Evolutionary conservation across 345 rosid genomes (phyloP), one percentile per base, ranked within the genome.

Genomic region (Populus davidiana): DNA sequence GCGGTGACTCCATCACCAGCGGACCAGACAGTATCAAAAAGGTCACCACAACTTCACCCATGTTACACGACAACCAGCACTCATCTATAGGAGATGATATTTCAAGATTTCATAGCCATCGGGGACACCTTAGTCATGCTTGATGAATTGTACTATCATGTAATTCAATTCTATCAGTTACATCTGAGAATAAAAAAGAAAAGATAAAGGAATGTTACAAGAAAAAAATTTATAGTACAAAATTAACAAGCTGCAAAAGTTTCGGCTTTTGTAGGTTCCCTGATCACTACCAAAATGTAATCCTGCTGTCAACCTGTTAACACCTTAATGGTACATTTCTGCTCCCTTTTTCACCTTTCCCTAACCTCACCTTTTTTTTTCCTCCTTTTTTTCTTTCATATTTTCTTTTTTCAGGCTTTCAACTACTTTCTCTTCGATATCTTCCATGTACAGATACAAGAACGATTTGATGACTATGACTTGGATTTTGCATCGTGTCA

Each of bases 381-480:
- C 44, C 25, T 2, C 3, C 11, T 6, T 18, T 31, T 23, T 6
- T 44, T 21, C 38, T 18, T 74, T 18, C 47, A 68, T 50, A 66
- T 72, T 44, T 35, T 33, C 13, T 8, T 52, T 80, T 82, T 71
- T 78, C 74, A 74, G 78, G 75, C 72, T 80, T 25, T 84, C 65
- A 76, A 66, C 88, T 85, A 80, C 84, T 70, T 75, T 80, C 75
- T 74, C 87, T 79, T 88, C 89, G 78, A 81, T 81, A 81, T 86
- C 77, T 81, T 88, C 81, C 86, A 82, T 88, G 69, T 88, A 90
- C 85, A 88, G 86, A 82, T 86, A 88, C 89, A 85, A 89, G 84
- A 89, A 88, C 83, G 81, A 78, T 77, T 78, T 83, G 49, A 74
- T 72, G 80, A 68, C 70, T 77, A 81, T 67, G 27, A 59, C 80